Evolutionary conservation across 352 stramenopile genomes (phyloP).

Genomic region (Globisporangium spiculum): DNA sequence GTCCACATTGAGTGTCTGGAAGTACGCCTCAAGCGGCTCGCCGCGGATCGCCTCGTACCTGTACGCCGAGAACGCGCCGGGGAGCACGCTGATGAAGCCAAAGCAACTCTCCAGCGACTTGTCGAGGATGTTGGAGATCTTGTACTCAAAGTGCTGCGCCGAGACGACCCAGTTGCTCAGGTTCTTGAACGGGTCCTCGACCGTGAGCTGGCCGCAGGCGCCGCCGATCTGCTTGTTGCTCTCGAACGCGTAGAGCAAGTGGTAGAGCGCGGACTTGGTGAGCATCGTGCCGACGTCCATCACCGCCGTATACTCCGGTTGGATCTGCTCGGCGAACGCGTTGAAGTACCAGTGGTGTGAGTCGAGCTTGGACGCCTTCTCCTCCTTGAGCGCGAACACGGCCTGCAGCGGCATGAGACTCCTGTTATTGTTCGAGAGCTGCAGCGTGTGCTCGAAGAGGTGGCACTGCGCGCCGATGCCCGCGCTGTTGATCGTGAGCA

Average conservation of each 20-base stretch:
- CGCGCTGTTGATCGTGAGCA: constrained; percentile 83
- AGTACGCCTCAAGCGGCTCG: constrained; percentile 76
- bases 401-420: constrained; percentile 70
- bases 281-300: constrained; percentile 87
- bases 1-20: constrained; percentile 82
- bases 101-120: constrained; percentile 86
- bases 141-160: constrained; percentile 89
- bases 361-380: constrained; percentile 79
- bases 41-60: constrained; percentile 82
- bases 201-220: constrained; percentile 74
- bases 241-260: constrained; percentile 79
- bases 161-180: constrained; percentile 87
- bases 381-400: constrained; percentile 80
- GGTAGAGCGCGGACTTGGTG: constrained; percentile 72
- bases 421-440: constrained; percentile 70
- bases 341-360: constrained; percentile 88
- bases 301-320: constrained; percentile 77
- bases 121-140: constrained; percentile 88
- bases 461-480: constrained; percentile 81
- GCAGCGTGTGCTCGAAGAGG: constrained; percentile 83
- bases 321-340: constrained; percentile 78
- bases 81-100: constrained; percentile 85
- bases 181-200: constrained; percentile 81
- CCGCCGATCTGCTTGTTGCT: constrained; percentile 77
- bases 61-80: constrained; percentile 83